Evolutionary conservation across 2,329 filamentous ascomycete species (phyloP).

Genomic region (Botrytis elliptica): DNA sequence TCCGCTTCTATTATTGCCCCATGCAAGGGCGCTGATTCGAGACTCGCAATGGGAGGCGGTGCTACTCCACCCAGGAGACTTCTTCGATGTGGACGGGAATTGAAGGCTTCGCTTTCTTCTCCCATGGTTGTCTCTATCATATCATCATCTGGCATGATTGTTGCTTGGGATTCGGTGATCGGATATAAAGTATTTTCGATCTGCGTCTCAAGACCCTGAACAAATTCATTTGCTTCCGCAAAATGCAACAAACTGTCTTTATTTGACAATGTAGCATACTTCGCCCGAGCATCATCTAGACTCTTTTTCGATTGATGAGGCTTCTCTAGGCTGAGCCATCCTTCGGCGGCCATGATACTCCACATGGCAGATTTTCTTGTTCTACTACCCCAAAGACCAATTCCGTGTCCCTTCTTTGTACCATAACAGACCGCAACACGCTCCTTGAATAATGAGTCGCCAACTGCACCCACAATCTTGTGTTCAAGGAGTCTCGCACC

Average conservation of each 20-base stretch:
- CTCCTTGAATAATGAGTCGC: constrained; percentile 81
- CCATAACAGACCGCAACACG: constrained; percentile 82
- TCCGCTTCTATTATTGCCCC: constrained; percentile 21
- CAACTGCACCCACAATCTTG: constrained; percentile 69
- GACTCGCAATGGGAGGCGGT: constrained; percentile 37
- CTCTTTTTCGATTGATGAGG: constrained; percentile 75
- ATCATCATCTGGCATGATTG: constrained; percentile 20
- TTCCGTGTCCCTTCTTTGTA: constrained; percentile 66
- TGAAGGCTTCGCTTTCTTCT: constrained; percentile 55
- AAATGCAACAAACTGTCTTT: constrained; percentile 55
- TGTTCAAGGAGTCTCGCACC: constrained; percentile 76
- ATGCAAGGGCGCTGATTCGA: constrained; percentile 52
- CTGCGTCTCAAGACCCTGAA: constrained; percentile 50
- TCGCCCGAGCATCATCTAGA: constrained; percentile 64
- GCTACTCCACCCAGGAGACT: constrained; percentile 51
- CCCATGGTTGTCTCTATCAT: constrained; percentile 21
- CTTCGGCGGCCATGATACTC: constrained; percentile 78
- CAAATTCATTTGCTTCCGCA: constrained; percentile 50
- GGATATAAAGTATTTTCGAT: constrained; percentile 38
- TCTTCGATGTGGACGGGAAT: constrained; percentile 50
- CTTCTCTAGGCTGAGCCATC: constrained; percentile 77
- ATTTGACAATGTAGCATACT: constrained; percentile 52
- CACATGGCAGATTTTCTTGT: constrained; percentile 85
- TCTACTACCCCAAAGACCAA: constrained; percentile 67
- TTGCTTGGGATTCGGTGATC: constrained; percentile 26